A percentile compares a stretch with the other conserved stretches of the same genome.
These are phyloP conservation scores for Nitzschia sp. DNA, from an alignment of 108 stramenopile species.

Conservation along the genomic window DNA sequence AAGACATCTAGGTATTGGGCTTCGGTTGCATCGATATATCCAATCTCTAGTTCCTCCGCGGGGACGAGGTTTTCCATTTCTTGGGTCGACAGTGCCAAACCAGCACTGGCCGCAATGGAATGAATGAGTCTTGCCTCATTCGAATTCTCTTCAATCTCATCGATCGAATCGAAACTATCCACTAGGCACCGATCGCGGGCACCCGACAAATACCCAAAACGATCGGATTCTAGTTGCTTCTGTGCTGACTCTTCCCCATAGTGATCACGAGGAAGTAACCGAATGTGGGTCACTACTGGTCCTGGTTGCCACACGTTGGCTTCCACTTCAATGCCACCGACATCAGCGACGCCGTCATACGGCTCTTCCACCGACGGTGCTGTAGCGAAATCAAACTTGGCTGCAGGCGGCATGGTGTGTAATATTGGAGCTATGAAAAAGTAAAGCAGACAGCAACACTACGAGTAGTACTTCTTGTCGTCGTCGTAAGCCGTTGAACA, in stretches of 20 bases:
- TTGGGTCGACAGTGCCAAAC: background rate
- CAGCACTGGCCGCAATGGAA: slow-evolving; percentile 21
- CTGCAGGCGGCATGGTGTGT: slow-evolving; percentile 20
- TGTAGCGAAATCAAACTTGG: slow-evolving; percentile 8
- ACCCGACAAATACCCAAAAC: slow-evolving; percentile 3
- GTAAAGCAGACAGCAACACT: too few relatives aligned
- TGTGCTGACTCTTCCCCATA: background rate
- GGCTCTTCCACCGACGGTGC: slow-evolving; percentile 8
- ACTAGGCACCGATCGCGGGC: slow-evolving; percentile 12
- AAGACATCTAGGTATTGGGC: slow-evolving; percentile 34
- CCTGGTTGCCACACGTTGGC: background rate
- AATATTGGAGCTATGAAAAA: background rate
- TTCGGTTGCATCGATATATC: slow-evolving; percentile 20
- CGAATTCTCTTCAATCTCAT: slow-evolving; percentile 38
- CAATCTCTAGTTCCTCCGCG: background rate
- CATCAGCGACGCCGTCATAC: slow-evolving; percentile 22
- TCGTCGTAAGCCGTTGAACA: too few relatives aligned
- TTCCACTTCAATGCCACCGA: slow-evolving; percentile 24
- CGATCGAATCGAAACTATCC: slow-evolving; percentile 39
- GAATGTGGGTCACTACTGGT: slow-evolving; percentile 9
- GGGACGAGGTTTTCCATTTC: background rate
- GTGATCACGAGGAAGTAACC: slow-evolving; percentile 11
- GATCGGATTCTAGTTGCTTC: background rate
- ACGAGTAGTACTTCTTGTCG: too few relatives aligned
- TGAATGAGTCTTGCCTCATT: slow-evolving; percentile 36